Evolutionary conservation across 495 filamentous ascomycete genomes (phyloP), one percentile per base, ranked within the genome.

Genomic region (Xylaria nigripes): DNA sequence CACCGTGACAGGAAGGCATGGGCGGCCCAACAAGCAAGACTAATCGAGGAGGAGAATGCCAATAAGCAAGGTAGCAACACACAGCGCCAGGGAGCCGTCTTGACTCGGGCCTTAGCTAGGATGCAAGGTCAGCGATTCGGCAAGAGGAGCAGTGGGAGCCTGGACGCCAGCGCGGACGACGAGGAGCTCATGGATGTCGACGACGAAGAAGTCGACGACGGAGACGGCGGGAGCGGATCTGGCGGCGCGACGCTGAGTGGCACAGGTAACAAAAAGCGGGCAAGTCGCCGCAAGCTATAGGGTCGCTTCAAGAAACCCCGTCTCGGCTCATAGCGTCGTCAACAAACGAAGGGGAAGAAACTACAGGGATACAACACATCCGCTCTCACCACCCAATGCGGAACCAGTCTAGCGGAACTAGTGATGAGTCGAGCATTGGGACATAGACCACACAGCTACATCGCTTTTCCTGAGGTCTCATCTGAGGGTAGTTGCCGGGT

Each of bases 121-220:
- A 48, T 62, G 1, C 57, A 62, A 23, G 60, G 67, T 24, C 48
- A 54, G 40, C 61, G 68, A 7, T 67, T 58, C 51, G 61, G 62
- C 8, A 75, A 76, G 66, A 64, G 71, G 5, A 61, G 68, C 0
- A 74, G 73, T 57, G 71, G 71, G 10, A 71, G 71, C 45, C 68
- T 76, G 42, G 75, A 73, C 18, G 69, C 74, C 16, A 72, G 75
- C 46, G 70, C 74, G 57, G 75, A 74, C 1, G 74, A 78, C 7
- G 82, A 79, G 34, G 79, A 80, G 56, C 71, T 68, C 19, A 79
- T 81, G 74, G 84, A 85, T 50, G 34, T 80, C n/a, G 77, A 81
- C 59, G 80, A 81, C 19, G 66, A 72, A 9, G 69, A 73, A 3
- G 61, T 55, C 0, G 70, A 68, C 0, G 70, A 62, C 1, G 70